phyloP scores from a whole-genome alignment of 768 basidiomycete species.

The Mycena leptocephala region DNA sequence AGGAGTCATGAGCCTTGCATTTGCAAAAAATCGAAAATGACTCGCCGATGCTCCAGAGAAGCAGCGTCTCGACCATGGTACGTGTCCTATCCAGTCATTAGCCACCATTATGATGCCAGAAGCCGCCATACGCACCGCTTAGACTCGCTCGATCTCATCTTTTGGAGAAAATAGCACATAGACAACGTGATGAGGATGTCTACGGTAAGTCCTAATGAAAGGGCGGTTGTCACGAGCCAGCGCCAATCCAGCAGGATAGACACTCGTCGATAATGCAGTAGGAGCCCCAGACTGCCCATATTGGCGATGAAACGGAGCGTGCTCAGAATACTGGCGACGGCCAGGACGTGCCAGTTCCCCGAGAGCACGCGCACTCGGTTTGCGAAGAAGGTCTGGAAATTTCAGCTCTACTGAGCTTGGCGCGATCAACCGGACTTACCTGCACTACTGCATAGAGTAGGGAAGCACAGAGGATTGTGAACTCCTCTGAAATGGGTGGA shows the following conservation, averaged over 20 bases:
- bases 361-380: not conserved
- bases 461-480: not conserved
- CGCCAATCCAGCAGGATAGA: not conserved
- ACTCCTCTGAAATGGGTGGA: not conserved
- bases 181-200: constrained; percentile 8
- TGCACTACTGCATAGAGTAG: not conserved
- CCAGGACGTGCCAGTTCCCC: not conserved
- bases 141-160: not conserved
- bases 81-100: not conserved
- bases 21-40: not conserved
- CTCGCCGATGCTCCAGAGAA: constrained; percentile 1
- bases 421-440: not conserved
- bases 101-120: not conserved
- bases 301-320: not conserved
- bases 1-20: not conserved
- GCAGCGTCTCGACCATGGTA: not conserved
- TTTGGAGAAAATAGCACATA: constrained; percentile 1
- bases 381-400: not conserved
- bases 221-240: not conserved
- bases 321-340: not conserved
- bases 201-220: not conserved
- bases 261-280: not conserved
- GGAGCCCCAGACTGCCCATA: not conserved
- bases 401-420: no score
- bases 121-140: not conserved